These are phyloP conservation scores for Forsythia viridissima DNA, from an alignment of 257 asterid genomes.

Conservation along the genomic window DNA sequence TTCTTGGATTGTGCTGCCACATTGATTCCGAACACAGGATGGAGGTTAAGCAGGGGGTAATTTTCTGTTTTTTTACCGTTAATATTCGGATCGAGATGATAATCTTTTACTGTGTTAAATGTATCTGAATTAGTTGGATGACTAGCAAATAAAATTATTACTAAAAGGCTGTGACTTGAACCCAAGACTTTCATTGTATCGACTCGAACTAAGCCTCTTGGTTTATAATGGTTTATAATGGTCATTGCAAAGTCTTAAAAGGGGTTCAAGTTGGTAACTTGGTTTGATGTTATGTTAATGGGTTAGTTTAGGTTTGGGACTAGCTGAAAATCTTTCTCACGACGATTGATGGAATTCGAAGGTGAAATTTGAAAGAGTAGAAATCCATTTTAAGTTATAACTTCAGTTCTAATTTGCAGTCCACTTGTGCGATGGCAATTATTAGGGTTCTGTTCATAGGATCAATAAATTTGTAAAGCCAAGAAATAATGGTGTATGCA, in stretches of 20 bases:
- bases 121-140: not conserved
- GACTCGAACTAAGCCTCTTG: not conserved
- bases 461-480: constrained; percentile 22
- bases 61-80: not conserved
- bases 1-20: constrained; percentile 88
- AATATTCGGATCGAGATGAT: not conserved
- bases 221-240: not conserved
- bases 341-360: constrained; percentile 1
- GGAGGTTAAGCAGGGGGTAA: constrained; percentile 85
- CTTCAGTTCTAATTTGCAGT: not conserved
- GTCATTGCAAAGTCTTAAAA: not conserved
- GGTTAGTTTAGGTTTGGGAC: constrained; percentile 9
- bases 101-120: not conserved
- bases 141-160: not conserved
- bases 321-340: not conserved
- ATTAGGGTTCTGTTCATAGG: not conserved
- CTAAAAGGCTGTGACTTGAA: not conserved
- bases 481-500: not conserved
- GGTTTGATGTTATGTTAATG: constrained; percentile 6
- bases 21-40: constrained; percentile 79
- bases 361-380: constrained; percentile 2
- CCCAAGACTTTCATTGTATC: not conserved
- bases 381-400: not conserved
- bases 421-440: not conserved
- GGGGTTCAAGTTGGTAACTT: constrained; percentile 8